A percentile compares a stretch with the other conserved stretches of the same genome.
Conservation (phyloP, 306 rosid species). For the Myrica gale region DNA sequence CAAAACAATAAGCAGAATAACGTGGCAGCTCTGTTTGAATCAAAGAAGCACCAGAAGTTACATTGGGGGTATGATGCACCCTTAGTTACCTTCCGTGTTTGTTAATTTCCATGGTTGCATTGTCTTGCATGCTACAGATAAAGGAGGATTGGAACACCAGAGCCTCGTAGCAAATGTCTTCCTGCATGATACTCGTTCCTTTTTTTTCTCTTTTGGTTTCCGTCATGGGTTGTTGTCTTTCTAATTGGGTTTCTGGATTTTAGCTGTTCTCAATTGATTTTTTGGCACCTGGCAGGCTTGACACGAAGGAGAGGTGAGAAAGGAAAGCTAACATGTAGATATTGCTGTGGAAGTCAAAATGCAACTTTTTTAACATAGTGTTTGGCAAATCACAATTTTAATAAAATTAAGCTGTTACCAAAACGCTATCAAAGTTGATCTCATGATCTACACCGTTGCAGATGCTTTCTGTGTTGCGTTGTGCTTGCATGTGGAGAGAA, state of each 20-base stretch:
- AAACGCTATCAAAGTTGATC: slow-evolving; percentile 12
- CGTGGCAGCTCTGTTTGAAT: slow-evolving; percentile 6
- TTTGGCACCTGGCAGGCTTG: slow-evolving; percentile 59
- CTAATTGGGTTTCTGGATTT: slow-evolving; percentile 1
- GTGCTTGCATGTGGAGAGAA: slow-evolving; percentile 11
- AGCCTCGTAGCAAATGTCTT: not conserved
- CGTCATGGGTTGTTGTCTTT: not conserved
- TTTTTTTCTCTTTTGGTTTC: not conserved
- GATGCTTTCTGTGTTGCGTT: not conserved
- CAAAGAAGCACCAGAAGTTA: slow-evolving; percentile 56
- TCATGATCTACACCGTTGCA: not conserved
- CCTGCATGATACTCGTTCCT: not conserved
- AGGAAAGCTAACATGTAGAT: slow-evolving; percentile 84
- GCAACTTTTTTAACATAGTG: slow-evolving; percentile 4
- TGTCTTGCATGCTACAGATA: not conserved
- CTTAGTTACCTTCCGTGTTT: not conserved
- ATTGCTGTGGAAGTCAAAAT: slow-evolving; percentile 15
- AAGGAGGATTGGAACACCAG: not conserved
- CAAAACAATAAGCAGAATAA: slow-evolving; percentile 24
- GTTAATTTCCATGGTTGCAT: not conserved
- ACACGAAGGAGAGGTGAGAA: slow-evolving; percentile 83
- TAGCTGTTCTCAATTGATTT: slow-evolving; percentile 9
- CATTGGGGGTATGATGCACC: slow-evolving; percentile 70
- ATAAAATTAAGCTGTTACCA: slow-evolving; percentile 4
- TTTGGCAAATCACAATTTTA: no score